Percentiles rank a stretch among this genome's conserved stretches.
Conservation (phyloP, 768 basidiomycete genomes). For the Podaxis mareebaensis region DNA sequence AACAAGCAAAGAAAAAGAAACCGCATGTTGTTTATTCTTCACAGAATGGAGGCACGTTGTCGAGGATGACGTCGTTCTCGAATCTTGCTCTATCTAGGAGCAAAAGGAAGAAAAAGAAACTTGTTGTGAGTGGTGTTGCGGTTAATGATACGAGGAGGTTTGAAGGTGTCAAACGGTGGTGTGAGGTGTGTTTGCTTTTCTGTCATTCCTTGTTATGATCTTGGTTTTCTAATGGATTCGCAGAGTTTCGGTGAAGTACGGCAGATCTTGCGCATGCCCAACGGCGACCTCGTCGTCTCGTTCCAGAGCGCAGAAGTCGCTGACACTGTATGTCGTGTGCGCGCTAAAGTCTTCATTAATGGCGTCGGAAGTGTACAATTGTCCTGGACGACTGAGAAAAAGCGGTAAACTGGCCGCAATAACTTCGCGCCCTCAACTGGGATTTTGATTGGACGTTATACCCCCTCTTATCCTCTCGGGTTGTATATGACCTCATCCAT, state of each 20-base stretch:
- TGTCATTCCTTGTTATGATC: background rate
- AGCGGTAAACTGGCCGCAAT: conserved; percentile 26
- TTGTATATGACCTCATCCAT: background rate
- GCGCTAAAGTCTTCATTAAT: conserved; percentile 71
- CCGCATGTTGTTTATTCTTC: conserved; percentile 40
- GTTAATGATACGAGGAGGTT: conserved; percentile 60
- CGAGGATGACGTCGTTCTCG: conserved; percentile 26
- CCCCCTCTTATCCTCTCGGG: background rate
- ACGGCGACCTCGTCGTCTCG: conserved; percentile 76
- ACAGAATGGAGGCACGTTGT: conserved; percentile 24
- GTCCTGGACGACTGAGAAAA: conserved; percentile 69
- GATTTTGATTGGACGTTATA: background rate
- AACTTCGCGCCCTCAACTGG: background rate
- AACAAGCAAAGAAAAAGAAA: conserved; percentile 17
- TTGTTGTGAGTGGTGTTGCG: conserved; percentile 71
- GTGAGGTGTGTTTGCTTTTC: conserved; percentile 51
- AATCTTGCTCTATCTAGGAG: conserved; percentile 23
- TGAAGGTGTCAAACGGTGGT: conserved; percentile 73
- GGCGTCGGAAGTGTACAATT: conserved; percentile 79
- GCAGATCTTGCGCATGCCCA: conserved; percentile 71
- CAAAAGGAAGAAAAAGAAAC: conserved; percentile 58
- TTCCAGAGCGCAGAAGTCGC: conserved; percentile 77
- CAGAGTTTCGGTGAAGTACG: conserved; percentile 78
- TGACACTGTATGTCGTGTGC: conserved; percentile 79
- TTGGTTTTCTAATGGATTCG: background rate